phyloP scores from a whole-genome alignment of 768 basidiomycete species.

The Boletellus emodensis region DNA sequence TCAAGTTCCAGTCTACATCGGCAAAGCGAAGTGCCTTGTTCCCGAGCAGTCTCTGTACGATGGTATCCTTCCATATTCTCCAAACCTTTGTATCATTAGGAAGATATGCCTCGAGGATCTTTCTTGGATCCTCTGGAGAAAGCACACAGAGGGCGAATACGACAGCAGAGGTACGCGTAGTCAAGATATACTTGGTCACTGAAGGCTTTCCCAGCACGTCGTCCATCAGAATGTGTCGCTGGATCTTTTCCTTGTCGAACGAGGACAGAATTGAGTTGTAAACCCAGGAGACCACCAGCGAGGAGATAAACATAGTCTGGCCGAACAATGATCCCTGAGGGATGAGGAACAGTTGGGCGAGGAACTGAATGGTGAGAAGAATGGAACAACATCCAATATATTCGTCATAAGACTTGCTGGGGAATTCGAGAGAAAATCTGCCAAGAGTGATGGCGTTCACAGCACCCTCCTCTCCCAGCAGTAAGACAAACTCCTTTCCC shows the following conservation, averaged over 20 bases:
- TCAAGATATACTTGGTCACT: slow-evolving; percentile 14
- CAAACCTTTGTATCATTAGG: slow-evolving; percentile 22
- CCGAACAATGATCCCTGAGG: slow-evolving; percentile 28
- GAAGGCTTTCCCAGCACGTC: slow-evolving; percentile 9
- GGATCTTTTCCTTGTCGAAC: slow-evolving; percentile 30
- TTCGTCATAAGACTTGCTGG: slow-evolving; percentile 5
- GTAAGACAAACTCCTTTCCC: slow-evolving; percentile 18
- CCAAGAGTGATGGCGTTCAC: slow-evolving; percentile 31
- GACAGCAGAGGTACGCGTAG: slow-evolving; percentile 13
- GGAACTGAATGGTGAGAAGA: slow-evolving; percentile 20
- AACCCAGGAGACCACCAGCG: slow-evolving; percentile 24
- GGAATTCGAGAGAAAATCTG: slow-evolving; percentile 22
- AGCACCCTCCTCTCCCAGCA: slow-evolving; percentile 26
- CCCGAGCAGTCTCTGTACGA: slow-evolving; percentile 1
- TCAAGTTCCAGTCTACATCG: no score
- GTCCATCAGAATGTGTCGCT: slow-evolving; percentile 11
- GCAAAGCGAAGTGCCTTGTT: no score
- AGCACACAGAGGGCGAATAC: slow-evolving; percentile 18
- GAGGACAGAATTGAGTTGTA: slow-evolving; percentile 23
- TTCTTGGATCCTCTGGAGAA: background rate
- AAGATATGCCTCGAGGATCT: slow-evolving; percentile 12
- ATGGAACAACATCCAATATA: slow-evolving; percentile 20
- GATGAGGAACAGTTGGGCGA: slow-evolving; percentile 29
- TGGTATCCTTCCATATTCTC: slow-evolving; percentile 17
- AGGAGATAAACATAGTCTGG: slow-evolving; percentile 28